Evolutionary conservation across 2,329 filamentous ascomycete genomes (phyloP).

Genomic region (Beauveria medogensis): DNA sequence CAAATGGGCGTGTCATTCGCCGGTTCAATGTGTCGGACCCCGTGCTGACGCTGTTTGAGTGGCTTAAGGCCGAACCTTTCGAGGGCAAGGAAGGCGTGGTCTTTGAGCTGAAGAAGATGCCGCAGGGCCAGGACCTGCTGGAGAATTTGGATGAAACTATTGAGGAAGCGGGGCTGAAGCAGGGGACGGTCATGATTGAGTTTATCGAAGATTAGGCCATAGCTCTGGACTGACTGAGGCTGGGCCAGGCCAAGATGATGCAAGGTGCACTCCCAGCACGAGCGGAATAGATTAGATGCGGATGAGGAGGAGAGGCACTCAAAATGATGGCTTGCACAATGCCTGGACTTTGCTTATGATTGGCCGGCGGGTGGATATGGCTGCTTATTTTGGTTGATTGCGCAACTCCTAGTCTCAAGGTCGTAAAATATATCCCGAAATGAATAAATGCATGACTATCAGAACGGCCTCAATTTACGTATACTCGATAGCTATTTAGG

Average conservation of each 20-base stretch:
- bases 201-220: constrained; percentile 53
- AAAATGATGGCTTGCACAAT: background rate
- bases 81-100: constrained; percentile 68
- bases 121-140: constrained; percentile 71
- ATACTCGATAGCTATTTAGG: too few species aligned
- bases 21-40: constrained; percentile 71
- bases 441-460: background rate
- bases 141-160: constrained; percentile 66
- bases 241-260: too few species aligned
- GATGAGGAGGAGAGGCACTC: background rate
- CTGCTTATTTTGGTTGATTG: background rate
- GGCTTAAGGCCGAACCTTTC: constrained; percentile 83
- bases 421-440: constrained; percentile 1
- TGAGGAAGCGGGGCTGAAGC: constrained; percentile 76
- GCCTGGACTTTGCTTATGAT: background rate
- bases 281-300: background rate
- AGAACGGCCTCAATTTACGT: too few species aligned
- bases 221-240: background rate
- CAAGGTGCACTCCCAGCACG: background rate
- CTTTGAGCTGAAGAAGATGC: constrained; percentile 84
- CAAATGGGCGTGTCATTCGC: constrained; percentile 75
- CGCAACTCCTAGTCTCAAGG: background rate
- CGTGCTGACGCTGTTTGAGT: constrained; percentile 84
- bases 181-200: constrained; percentile 93
- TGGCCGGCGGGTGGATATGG: background rate